Evolutionary conservation across 2,329 filamentous ascomycete genomes (phyloP), one percentile per base, ranked within the genome.

Genomic region (Neurospora sp.): DNA sequence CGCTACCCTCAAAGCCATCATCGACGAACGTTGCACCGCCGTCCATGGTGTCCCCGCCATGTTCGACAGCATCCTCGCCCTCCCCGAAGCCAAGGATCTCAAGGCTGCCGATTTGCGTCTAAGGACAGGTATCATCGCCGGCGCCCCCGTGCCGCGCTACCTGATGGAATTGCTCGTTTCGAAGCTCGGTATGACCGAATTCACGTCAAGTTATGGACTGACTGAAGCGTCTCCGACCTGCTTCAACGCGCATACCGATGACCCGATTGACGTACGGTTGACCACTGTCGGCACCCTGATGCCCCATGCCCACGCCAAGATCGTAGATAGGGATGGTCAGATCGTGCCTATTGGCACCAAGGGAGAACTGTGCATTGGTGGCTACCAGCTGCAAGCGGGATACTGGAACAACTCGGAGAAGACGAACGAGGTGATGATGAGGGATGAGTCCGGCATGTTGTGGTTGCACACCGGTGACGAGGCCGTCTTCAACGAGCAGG

Each of bases 1-100:
- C 4, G 87, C 90, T 0, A 90, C 90, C 1, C 83, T 94, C 40
- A 83, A 83, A 62, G 89, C 90, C 69, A 87, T 95, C 46, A 84
- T 86, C 1, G 84, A 89, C 68, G 89, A 92, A 76, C 81, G 83
- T 66, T 91, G 89, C 78, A 95, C 92, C 0, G 92, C 90, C 0
- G 83, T 95, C 0, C 91, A 94, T 77, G 92, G 92, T 40, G 92
- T 95, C 0, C 92, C 92, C 0, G 91, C 92, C 70, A 95, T 95
- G 92, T 93, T 93, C 78, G 91, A 93, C 77, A 89, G 89, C 0
- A 79, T 88, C 2, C 83, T 88, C 73, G 74, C 74, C 6, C 81
- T 86, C 19, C 82, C 84, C 17, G 78, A 82, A 43, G 77, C 80
- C 70, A 72, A 78, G 70, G 6, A 72, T 79, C 77, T 77, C 0